phyloP scores from a whole-genome alignment of 306 rosid species.

The Fragaria iinumae region DNA sequence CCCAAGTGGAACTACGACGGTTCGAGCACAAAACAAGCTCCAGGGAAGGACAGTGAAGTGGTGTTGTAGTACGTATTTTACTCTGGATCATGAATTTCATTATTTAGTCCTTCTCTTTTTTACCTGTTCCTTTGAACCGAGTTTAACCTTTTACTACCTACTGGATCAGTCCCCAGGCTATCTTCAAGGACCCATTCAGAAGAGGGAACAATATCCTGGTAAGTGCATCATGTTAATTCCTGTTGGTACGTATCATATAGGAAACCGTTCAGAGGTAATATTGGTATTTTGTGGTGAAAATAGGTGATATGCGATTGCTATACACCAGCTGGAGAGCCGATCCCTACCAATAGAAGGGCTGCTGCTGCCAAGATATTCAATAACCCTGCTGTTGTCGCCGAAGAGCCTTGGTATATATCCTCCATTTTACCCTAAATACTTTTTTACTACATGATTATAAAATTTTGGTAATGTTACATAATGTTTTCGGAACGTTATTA shows the following conservation, averaged over 20 bases:
- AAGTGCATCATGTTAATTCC: neutral
- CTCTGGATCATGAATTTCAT: neutral
- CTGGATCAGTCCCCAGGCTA: constrained; percentile 45
- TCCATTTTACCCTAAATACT: neutral
- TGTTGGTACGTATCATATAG: neutral
- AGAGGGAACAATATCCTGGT: constrained; percentile 55
- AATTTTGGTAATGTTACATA: too few relatives aligned
- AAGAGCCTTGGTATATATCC: constrained; percentile 50
- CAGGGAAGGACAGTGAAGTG: constrained; percentile 56
- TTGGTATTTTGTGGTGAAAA: neutral
- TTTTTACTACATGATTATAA: neutral
- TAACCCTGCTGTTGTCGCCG: constrained; percentile 39
- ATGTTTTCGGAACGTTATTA: too few relatives aligned
- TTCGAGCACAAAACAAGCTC: constrained; percentile 55
- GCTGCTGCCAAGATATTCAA: constrained; percentile 50
- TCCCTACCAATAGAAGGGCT: constrained; percentile 47
- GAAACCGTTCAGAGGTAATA: constrained; percentile 4
- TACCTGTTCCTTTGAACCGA: neutral
- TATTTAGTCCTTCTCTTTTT: neutral
- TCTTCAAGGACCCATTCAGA: constrained; percentile 54
- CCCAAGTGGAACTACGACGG: constrained; percentile 63
- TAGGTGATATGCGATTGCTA: constrained; percentile 54
- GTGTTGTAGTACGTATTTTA: constrained; percentile 35
- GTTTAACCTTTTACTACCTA: neutral
- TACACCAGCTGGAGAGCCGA: constrained; percentile 50